Evolutionary conservation across 2,329 filamentous ascomycete genomes (phyloP).

Genomic region (Xylaria sp.): DNA sequence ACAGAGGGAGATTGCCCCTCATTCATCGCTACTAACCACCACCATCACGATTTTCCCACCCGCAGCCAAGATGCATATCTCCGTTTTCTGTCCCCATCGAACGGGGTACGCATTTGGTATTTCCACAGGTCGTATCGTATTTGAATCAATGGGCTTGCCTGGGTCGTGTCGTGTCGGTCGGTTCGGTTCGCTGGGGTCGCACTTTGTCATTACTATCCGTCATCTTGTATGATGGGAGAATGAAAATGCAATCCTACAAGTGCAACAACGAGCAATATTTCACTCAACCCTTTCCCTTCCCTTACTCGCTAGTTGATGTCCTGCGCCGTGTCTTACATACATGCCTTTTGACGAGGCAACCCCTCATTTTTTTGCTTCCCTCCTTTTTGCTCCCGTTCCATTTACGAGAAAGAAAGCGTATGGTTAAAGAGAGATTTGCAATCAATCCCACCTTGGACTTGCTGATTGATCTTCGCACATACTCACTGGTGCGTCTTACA

Average conservation of each 20-base stretch:
- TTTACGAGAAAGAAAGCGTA: not conserved
- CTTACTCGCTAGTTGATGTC: constrained; percentile 19
- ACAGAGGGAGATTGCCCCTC: too few relatives aligned
- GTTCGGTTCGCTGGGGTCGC: too few relatives aligned
- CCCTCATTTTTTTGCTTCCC: constrained; percentile 23
- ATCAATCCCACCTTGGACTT: not conserved
- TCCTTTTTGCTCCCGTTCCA: not conserved
- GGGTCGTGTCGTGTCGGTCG: too few relatives aligned
- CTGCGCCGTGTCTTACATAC: constrained; percentile 26
- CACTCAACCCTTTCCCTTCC: too few relatives aligned
- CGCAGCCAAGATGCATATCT: constrained; percentile 23
- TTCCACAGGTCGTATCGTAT: constrained; percentile 21
- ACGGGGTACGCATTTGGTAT: not conserved
- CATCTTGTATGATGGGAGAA: not conserved
- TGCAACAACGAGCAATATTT: constrained; percentile 20
- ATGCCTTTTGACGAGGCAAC: constrained; percentile 21
- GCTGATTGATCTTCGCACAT: not conserved
- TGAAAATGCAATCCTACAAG: not conserved
- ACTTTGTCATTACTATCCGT: constrained; percentile 13
- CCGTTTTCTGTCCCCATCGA: constrained; percentile 13
- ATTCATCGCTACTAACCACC: constrained; percentile 12
- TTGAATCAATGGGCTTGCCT: constrained; percentile 22
- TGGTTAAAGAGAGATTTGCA: constrained; percentile 1
- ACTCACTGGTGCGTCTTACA: not conserved
- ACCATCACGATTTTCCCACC: constrained; percentile 19